Percentiles rank a stretch among this genome's conserved stretches.
phyloP scores from a whole-genome alignment of 1,139 yeast species.

The Petasospora rhodanensis region DNA sequence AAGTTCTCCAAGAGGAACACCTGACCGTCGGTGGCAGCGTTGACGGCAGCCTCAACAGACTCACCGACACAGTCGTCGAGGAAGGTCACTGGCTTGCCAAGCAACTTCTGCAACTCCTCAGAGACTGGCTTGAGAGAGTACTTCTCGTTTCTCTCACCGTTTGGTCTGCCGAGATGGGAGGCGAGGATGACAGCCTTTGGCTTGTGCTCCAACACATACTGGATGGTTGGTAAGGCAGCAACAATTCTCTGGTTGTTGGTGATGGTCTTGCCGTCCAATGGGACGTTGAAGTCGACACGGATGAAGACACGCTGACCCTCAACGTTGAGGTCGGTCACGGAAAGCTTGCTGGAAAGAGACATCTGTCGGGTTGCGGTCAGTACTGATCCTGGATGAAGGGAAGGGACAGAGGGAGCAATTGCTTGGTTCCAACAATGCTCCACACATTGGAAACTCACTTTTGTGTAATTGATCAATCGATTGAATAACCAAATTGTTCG shows the following conservation, averaged over 20 bases:
- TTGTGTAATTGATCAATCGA: not conserved
- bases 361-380: slow-evolving; percentile 34
- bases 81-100: slow-evolving; percentile 69
- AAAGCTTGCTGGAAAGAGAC: slow-evolving; percentile 90
- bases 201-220: slow-evolving; percentile 83
- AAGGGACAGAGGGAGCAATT: too few species aligned
- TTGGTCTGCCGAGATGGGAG: slow-evolving; percentile 97
- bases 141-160: slow-evolving; percentile 79
- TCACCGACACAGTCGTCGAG: slow-evolving; percentile 84
- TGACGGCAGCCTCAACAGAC: slow-evolving; percentile 75
- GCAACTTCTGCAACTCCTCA: slow-evolving; percentile 71
- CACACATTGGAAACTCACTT: too few species aligned
- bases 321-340: slow-evolving; percentile 84
- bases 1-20: slow-evolving; percentile 84
- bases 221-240: slow-evolving; percentile 95
- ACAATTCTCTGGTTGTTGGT: slow-evolving; percentile 98
- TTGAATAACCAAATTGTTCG: slow-evolving; percentile 2
- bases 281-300: slow-evolving; percentile 97
- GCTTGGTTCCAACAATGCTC: too few species aligned
- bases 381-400: too few species aligned
- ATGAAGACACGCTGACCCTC: slow-evolving; percentile 89
- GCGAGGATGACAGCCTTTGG: slow-evolving; percentile 90
- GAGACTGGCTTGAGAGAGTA: slow-evolving; percentile 92
- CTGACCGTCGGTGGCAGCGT: slow-evolving; percentile 60
- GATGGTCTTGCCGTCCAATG: slow-evolving; percentile 90